phyloP scores from a whole-genome alignment of 2,329 filamentous ascomycete genomes.

The Epicoccum sorghinum region DNA sequence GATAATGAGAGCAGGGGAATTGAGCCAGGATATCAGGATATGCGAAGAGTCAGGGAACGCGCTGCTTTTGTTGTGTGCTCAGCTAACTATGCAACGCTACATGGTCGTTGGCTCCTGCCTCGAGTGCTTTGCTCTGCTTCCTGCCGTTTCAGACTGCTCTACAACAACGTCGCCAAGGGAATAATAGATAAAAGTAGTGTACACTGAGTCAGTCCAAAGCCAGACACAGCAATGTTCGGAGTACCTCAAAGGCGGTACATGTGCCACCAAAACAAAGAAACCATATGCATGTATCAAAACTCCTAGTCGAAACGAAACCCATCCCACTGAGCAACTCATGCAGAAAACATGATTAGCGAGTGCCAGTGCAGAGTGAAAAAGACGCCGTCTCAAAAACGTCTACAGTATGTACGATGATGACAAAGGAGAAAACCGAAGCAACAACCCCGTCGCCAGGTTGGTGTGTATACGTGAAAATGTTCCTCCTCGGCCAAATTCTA shows the following conservation, averaged over 20 bases:
- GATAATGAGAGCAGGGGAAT: too few relatives aligned
- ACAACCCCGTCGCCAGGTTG: conserved; percentile 30
- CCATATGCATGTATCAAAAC: conserved; percentile 47
- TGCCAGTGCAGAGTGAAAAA: conserved; percentile 35
- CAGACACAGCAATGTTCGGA: conserved; percentile 24
- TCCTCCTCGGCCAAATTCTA: conserved; percentile 41
- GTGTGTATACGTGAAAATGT: conserved; percentile 45
- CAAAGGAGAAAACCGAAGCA: conserved; percentile 39
- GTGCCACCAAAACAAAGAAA: conserved; percentile 27
- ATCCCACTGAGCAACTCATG: conserved; percentile 43
- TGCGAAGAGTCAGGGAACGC: conserved; percentile 18
- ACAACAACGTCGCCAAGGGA: conserved; percentile 21
- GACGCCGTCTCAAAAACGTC: conserved; percentile 40
- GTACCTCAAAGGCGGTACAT: conserved; percentile 15
- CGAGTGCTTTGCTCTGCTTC: conserved; percentile 7
- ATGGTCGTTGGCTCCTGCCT: conserved; percentile 15
- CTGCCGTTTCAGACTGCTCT: conserved; percentile 17
- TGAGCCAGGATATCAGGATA: too few relatives aligned
- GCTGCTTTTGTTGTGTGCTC: conserved; percentile 38
- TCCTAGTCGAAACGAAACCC: conserved; percentile 35
- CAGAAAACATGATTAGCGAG: conserved; percentile 45
- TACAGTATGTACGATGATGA: conserved; percentile 48
- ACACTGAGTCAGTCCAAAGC: conserved; percentile 29
- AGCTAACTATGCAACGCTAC: conserved; percentile 28
- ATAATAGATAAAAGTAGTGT: conserved; percentile 35